phyloP scores from a whole-genome alignment of 2,329 filamentous ascomycete species.

The Ophiostoma sp. region DNA sequence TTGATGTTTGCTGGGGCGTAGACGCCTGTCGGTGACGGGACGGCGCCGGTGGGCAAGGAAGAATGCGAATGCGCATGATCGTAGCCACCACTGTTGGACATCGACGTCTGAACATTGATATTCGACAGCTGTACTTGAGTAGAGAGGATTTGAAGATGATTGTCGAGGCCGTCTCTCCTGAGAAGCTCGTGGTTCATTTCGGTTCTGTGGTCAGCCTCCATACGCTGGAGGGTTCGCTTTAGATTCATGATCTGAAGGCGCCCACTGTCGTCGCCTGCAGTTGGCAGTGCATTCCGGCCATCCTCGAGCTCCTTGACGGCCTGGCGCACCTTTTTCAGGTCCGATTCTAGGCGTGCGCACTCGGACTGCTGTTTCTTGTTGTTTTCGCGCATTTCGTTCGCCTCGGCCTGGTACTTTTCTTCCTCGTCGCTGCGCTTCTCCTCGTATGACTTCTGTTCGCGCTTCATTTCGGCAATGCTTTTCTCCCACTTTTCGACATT shows the following conservation, averaged over 20 bases:
- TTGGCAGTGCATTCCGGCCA: conserved; percentile 58
- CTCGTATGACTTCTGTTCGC: conserved; percentile 50
- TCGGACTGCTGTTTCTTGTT: conserved; percentile 61
- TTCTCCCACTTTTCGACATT: conserved; percentile 64
- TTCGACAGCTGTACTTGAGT: conserved; percentile 40
- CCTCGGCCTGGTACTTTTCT: conserved; percentile 47
- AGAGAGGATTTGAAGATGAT: conserved; percentile 43
- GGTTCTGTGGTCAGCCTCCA: conserved; percentile 50
- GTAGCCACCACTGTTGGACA: conserved; percentile 34
- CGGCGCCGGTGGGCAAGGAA: conserved; percentile 39
- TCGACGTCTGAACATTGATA: background rate
- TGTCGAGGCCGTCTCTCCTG: conserved; percentile 32
- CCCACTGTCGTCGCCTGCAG: conserved; percentile 55
- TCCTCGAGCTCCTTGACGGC: conserved; percentile 71
- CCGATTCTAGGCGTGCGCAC: conserved; percentile 61
- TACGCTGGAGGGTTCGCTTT: conserved; percentile 52
- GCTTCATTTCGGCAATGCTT: conserved; percentile 56
- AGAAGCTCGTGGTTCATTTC: conserved; percentile 40
- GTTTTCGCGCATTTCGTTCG: conserved; percentile 49
- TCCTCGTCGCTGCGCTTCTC: conserved; percentile 49
- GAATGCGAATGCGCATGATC: conserved; percentile 49
- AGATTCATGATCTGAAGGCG: conserved; percentile 48
- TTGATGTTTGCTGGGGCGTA: conserved; percentile 33
- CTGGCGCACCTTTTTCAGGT: conserved; percentile 64
- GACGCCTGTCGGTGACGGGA: background rate